These are phyloP conservation scores for Pythium sp. DNA, from an alignment of 352 stramenopile genomes.

Conservation along the genomic window DNA sequence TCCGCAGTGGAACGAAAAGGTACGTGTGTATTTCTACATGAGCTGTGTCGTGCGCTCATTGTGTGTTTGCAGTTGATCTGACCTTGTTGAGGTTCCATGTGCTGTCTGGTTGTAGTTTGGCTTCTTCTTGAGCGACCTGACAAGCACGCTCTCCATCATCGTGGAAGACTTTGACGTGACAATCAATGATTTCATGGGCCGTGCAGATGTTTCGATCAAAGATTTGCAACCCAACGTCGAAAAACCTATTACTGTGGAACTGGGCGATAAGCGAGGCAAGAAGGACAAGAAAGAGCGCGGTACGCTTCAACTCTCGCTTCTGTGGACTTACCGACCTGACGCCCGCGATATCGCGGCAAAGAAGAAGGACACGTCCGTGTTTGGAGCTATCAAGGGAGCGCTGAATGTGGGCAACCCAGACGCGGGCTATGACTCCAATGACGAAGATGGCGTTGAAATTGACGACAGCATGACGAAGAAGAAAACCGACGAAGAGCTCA, in stretches of 20 bases:
- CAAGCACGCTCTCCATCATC: slow-evolving; percentile 44
- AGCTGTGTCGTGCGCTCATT: neutral
- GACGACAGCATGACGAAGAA: slow-evolving; percentile 50
- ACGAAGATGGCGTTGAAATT: slow-evolving; percentile 63
- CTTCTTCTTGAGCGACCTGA: slow-evolving; percentile 62
- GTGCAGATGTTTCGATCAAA: slow-evolving; percentile 47
- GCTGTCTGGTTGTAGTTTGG: slow-evolving; percentile 34
- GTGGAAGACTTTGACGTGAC: slow-evolving; percentile 77
- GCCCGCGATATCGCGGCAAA: slow-evolving; percentile 58
- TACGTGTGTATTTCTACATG: neutral
- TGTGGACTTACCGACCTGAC: slow-evolving; percentile 58
- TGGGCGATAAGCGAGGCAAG: slow-evolving; percentile 57
- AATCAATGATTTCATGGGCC: slow-evolving; percentile 83
- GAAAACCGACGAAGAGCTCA: slow-evolving; percentile 63
- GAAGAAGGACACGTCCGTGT: slow-evolving; percentile 68
- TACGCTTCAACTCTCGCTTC: slow-evolving; percentile 41
- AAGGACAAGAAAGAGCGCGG: slow-evolving; percentile 72
- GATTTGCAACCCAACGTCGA: slow-evolving; percentile 55
- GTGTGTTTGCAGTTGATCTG: neutral
- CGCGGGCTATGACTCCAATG: slow-evolving; percentile 69
- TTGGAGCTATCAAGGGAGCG: slow-evolving; percentile 33
- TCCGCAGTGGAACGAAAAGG: slow-evolving; percentile 78
- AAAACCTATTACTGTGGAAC: slow-evolving; percentile 51
- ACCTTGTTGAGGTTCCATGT: neutral
- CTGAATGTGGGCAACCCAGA: slow-evolving; percentile 59